phyloP scores from a whole-genome alignment of 768 basidiomycete genomes.

The Cystoderma amianthinum region DNA sequence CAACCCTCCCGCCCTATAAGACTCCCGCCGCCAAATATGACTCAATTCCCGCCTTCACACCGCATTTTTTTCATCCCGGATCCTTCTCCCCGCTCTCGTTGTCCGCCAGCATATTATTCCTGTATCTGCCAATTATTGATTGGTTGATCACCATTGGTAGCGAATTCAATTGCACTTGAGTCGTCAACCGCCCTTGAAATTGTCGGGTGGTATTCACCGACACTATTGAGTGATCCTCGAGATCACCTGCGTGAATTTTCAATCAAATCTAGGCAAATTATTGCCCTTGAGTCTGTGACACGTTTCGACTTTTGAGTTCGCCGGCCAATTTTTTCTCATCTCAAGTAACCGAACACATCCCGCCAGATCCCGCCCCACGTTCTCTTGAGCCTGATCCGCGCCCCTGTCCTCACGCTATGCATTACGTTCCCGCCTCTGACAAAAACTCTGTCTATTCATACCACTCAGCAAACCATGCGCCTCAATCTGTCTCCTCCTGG shows the following conservation, averaged over 20 bases:
- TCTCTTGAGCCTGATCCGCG: background rate
- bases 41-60: background rate
- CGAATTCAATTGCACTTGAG: no score
- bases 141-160: background rate
- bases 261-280: background rate
- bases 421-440: background rate
- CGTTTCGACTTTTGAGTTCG: background rate
- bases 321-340: background rate
- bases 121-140: background rate
- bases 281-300: background rate
- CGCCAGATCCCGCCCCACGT: background rate
- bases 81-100: no score
- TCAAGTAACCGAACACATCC: background rate
- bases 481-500: background rate
- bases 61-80: background rate
- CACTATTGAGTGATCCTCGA: background rate
- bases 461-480: background rate
- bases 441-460: background rate
- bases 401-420: background rate
- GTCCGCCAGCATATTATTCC: no score
- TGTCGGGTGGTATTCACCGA: background rate
- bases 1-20: background rate
- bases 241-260: background rate
- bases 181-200: background rate
- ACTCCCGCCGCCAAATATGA: background rate